Evolutionary conservation across 2,329 filamentous ascomycete species (phyloP), one percentile per base, ranked within the genome.

Genomic region (Ophiostoma piceae): DNA sequence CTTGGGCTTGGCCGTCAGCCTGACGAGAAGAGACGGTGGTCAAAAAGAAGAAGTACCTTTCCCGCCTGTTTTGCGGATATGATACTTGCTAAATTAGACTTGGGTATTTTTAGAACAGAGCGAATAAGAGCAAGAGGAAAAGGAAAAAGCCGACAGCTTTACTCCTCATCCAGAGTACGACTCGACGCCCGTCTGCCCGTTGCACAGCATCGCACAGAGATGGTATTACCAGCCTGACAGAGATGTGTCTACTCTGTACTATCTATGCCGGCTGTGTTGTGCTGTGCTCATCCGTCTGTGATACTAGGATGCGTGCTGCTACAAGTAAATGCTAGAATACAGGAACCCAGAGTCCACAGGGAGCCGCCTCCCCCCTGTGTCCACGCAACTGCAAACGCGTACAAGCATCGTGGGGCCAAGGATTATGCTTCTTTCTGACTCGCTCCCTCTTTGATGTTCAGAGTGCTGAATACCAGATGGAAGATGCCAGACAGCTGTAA

Each of bases 341-440:
- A 57, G 51, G 51, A 57, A 26, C 7, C 22, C 51, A 26, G 3
- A 26, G n/a, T 26, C 51, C 22, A 57, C 51, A 57, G 51, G 51
- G 51, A 57, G 9, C 11, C n/a, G 14, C 22, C 51, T 54, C 51
- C 51, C 57, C 57, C 57, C 57, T 62, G 26, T 62, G 57, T 62
- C 57, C 57, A 62, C 57, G 57, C 57, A 62, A 62, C 57, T 62
- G 57, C 57, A 62, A 62, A 62, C 57, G 57, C 57, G 57, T 62
- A 57, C 51, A 51, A 29, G 51, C 51, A 29, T 62, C 57, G 57
- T 62, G 57, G 57, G 57, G 57, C 26, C 51, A 16, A 57, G 51
- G 57, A 29, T 62, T 19, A 62, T 62, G 57, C 57, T 26, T n/a
- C 47, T 26, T 8, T 22, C 51, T 26, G 51, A 57, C 51, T 57